Conservation (phyloP, 2,329 filamentous ascomycete genomes). For the Paecilomyces sp. region DNA sequence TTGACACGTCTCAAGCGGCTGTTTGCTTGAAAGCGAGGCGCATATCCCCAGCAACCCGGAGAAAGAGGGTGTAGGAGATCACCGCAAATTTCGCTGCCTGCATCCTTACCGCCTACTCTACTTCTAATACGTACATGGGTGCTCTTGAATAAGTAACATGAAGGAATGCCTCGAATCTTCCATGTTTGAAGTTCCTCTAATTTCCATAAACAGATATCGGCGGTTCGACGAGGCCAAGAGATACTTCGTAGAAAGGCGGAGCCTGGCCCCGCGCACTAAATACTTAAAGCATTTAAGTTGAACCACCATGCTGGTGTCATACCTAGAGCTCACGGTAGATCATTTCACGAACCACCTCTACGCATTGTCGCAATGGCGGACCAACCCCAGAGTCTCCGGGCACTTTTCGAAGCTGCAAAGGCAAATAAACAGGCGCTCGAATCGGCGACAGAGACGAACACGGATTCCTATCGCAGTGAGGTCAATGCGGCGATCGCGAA, state of each 20-base stretch:
- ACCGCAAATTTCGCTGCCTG: neutral
- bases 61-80: neutral
- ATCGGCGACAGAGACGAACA: slow-evolving; percentile 56
- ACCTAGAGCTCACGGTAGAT: neutral
- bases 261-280: neutral
- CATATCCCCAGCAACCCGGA: neutral
- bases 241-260: neutral
- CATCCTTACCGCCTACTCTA: neutral
- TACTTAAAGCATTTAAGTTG: neutral
- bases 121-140: neutral
- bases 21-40: neutral
- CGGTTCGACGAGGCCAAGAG: neutral
- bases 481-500: slow-evolving; percentile 60
- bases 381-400: slow-evolving; percentile 47
- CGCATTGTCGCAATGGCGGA: slow-evolving; percentile 31
- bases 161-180: neutral
- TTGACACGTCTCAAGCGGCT: neutral
- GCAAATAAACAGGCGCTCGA: slow-evolving; percentile 52
- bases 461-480: slow-evolving; percentile 59
- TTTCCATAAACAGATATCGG: neutral
- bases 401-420: slow-evolving; percentile 51
- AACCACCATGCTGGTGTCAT: neutral
- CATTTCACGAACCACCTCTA: slow-evolving; percentile 4
- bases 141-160: neutral
- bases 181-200: neutral